phyloP scores from a whole-genome alignment of 257 asterid genomes.

The Cordia subcordata region DNA sequence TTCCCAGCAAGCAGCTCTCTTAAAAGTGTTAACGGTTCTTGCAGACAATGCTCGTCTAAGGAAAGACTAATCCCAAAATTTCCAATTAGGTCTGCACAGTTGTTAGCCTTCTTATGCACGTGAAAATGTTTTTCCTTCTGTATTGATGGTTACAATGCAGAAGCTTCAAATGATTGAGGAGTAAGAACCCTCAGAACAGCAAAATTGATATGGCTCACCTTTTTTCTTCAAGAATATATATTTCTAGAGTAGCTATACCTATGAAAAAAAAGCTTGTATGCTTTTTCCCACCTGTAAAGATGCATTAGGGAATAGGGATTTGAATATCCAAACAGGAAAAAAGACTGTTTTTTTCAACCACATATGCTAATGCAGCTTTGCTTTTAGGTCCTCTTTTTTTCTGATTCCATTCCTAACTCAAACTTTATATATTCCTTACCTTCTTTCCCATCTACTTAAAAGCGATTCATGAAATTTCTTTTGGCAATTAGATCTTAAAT shows the following conservation, averaged over 20 bases:
- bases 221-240: conserved; percentile 19
- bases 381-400: conserved; percentile 11
- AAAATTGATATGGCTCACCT: conserved; percentile 22
- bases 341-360: conserved; percentile 2
- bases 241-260: conserved; percentile 21
- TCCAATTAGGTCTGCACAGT: too few species aligned
- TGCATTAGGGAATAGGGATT: conserved; percentile 28
- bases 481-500: background rate
- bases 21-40: too few species aligned
- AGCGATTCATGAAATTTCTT: background rate
- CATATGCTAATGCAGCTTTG: conserved; percentile 11
- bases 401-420: conserved; percentile 12
- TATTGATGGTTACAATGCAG: conserved; percentile 1
- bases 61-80: too few species aligned
- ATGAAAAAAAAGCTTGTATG: conserved; percentile 23
- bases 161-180: conserved; percentile 36
- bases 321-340: conserved; percentile 25
- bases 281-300: conserved; percentile 33
- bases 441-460: background rate
- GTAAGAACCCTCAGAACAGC: conserved; percentile 27
- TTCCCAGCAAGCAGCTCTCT: too few species aligned
- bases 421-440: conserved; percentile 16
- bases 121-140: too few species aligned
- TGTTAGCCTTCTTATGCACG: too few species aligned
- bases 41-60: too few species aligned